Evolutionary conservation across 192 early-diverging fungal species (phyloP).

Genomic region (Coemansia sp.): DNA sequence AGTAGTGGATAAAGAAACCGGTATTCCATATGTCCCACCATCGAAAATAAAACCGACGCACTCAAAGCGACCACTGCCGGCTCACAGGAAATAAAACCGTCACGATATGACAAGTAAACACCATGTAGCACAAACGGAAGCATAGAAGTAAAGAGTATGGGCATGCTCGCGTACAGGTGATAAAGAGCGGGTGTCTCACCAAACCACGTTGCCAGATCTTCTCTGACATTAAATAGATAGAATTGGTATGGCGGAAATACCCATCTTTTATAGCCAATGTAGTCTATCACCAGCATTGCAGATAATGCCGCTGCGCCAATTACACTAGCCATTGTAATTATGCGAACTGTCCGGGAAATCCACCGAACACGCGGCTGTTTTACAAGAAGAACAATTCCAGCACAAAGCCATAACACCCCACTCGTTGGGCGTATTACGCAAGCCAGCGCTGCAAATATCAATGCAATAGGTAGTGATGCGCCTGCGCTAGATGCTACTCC

Average conservation of each 20-base stretch:
- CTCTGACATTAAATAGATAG: constrained; percentile 75
- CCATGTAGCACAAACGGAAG: constrained; percentile 68
- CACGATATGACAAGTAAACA: constrained; percentile 28
- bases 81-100: constrained; percentile 3
- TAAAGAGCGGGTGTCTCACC: constrained; percentile 90
- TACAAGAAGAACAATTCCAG: constrained; percentile 63
- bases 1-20: constrained; percentile 89
- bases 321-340: constrained; percentile 6
- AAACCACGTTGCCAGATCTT: constrained; percentile 84
- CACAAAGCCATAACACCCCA: constrained; percentile 78
- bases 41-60: constrained; percentile 66
- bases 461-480: constrained; percentile 35
- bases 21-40: constrained; percentile 90
- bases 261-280: constrained; percentile 66
- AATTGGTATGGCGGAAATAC: constrained; percentile 78
- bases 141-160: constrained; percentile 72
- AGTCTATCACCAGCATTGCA: constrained; percentile 62
- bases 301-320: constrained; percentile 50
- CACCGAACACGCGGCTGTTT: constrained; percentile 19
- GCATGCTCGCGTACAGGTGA: constrained; percentile 83
- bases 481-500: background rate
- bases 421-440: constrained; percentile 91
- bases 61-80: constrained; percentile 51
- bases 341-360: constrained; percentile 8
- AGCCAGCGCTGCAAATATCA: constrained; percentile 71